phyloP scores from a whole-genome alignment of 495 filamentous ascomycete species.

The Amphirosellinia nigrospora region DNA sequence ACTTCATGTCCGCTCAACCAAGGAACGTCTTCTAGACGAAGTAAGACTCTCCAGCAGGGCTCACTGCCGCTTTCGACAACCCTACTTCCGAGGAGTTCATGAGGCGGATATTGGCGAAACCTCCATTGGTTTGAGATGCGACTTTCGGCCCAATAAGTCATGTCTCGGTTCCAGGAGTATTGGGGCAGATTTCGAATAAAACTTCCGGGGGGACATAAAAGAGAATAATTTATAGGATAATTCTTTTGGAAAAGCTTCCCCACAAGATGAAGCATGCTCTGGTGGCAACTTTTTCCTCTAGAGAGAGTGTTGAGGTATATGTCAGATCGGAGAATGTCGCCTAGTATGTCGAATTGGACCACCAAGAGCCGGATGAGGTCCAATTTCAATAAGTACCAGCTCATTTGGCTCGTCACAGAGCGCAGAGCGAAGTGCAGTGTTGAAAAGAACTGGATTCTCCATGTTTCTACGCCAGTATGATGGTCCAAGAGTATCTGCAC shows the following conservation, averaged over 20 bases:
- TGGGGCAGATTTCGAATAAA: slow-evolving; percentile 38
- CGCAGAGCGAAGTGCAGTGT: neutral
- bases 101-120: slow-evolving; percentile 26
- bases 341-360: slow-evolving; percentile 51
- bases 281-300: neutral
- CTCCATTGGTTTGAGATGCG: slow-evolving; percentile 42
- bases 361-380: slow-evolving; percentile 58
- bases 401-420: neutral
- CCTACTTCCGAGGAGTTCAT: slow-evolving; percentile 20
- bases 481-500: slow-evolving; percentile 25
- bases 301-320: neutral
- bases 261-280: neutral
- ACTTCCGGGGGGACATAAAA: slow-evolving; percentile 26
- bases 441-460: slow-evolving; percentile 11
- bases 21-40: slow-evolving; percentile 37
- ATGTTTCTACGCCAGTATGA: slow-evolving; percentile 40
- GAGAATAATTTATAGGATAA: neutral
- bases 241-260: slow-evolving; percentile 2
- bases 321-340: slow-evolving; percentile 19
- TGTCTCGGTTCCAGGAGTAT: slow-evolving; percentile 49
- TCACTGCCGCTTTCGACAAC: neutral
- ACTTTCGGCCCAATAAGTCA: slow-evolving; percentile 43
- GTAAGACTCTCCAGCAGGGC: slow-evolving; percentile 17
- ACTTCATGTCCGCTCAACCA: slow-evolving; percentile 58
- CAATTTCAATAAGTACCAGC: slow-evolving; percentile 52